phyloP scores from a whole-genome alignment of 2,329 filamentous ascomycete genomes.

The Colletotrichum caudatum region DNA sequence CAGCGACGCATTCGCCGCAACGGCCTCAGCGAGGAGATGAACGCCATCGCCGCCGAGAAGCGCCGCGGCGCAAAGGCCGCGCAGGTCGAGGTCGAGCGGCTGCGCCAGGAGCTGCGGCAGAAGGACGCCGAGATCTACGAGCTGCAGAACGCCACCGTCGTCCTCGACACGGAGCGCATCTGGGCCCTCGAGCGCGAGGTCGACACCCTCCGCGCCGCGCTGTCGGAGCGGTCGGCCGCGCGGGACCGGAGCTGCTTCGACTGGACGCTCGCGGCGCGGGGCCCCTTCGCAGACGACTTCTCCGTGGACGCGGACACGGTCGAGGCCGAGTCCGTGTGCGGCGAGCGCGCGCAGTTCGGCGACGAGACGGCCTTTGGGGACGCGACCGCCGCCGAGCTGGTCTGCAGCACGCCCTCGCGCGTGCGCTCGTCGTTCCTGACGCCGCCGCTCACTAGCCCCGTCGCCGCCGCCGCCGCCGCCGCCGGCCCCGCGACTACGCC shows the following conservation, averaged over 20 bases:
- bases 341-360: conserved; percentile 61
- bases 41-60: conserved; percentile 62
- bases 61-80: conserved; percentile 54
- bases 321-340: conserved; percentile 59
- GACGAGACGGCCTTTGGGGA: conserved; percentile 61
- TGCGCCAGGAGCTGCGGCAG: conserved; percentile 61
- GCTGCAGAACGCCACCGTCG: conserved; percentile 62
- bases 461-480: conserved; percentile 44
- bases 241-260: conserved; percentile 52
- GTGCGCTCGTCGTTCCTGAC: conserved; percentile 64
- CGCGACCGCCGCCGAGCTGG: conserved; percentile 62
- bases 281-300: conserved; percentile 59
- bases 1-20: conserved; percentile 68
- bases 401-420: conserved; percentile 64
- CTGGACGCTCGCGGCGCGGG: conserved; percentile 64
- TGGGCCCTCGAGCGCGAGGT: conserved; percentile 58
- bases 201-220: conserved; percentile 51
- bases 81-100: conserved; percentile 60
- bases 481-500: conserved; percentile 55
- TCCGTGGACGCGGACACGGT: conserved; percentile 56
- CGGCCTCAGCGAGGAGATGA: conserved; percentile 69
- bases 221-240: conserved; percentile 46
- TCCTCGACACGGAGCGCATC: conserved; percentile 61
- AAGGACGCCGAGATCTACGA: conserved; percentile 67
- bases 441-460: conserved; percentile 67